Evolutionary conservation across 1,284 basidiomycete genomes (phyloP), one percentile per base, ranked within the genome.

Genomic region (Apiotrichum gracile): DNA sequence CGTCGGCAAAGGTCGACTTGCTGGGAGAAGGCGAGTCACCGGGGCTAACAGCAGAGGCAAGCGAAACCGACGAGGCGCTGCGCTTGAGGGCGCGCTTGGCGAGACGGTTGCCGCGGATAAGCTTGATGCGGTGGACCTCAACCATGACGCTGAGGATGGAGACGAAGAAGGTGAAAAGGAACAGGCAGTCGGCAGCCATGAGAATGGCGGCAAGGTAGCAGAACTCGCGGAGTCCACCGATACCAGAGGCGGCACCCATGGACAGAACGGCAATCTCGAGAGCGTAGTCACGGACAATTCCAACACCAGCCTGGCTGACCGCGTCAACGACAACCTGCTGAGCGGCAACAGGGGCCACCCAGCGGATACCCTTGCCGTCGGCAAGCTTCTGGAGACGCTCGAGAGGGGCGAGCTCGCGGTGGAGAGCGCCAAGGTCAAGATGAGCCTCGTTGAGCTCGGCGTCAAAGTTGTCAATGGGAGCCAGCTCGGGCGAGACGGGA

Each of bases 141-240:
- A 97, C 86, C 87, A 97, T 96, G 70, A 98, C 82, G 38, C 85
- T 86, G 57, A 98, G 78, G 55, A 97, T 84, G 3, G 89, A 85
- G 1, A 88, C 82, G 70, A 93, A 88, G 76, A 97, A 96, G 0
- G 90, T 90, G 73, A 88, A 88, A 59, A 97, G 82, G 73, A 92
- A 82, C 47, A 91, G 68, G 73, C 91, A 96, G 73, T 98, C 94
- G 51, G 91, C 81, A 12, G 81, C 80, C 50, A 98, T 80, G 50
- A 91, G 82, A 33, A 97, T 75, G 1, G 91, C 91, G 40, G 74
- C 73, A 16, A 98, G 82, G 29, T 91, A 88, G 73, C 94, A 98
- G 66, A 97, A 96, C 74, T 98, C 93, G 62, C 84, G 85, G 47
- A 98, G 78, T 7, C 96, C 96, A 29, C 86, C 85, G 29, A 97